Base-by-base conservation (phyloP, 805 yeast species). In the Ogataea wickerhamii region DNA sequence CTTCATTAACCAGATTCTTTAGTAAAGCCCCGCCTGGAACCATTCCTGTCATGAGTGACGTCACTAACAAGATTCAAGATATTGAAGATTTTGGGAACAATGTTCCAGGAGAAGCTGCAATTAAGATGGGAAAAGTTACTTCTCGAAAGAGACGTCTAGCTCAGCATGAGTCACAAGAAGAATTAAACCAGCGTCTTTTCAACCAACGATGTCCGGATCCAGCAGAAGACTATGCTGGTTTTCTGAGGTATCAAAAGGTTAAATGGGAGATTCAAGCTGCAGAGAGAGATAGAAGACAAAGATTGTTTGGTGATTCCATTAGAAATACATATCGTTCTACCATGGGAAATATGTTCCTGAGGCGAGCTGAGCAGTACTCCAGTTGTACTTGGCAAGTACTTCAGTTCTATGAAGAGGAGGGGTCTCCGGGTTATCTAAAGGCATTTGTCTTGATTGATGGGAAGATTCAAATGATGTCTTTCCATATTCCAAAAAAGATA, bases 371-470 rank as follows among this genome's bases (percentile, higher is more conserved):
- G 54, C 74, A 71, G 28, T 79, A 82, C 51, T 83, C 87, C 7
- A 81, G 81, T 6, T 70, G 86, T 0, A 74, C 80, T 22, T 93
- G 99, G 99, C 87, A 88, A 45, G 70, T 93, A 25, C 60, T 93
- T 24, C 88, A 87, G 49, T 79, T 86, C 52, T 74, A 74, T 43
- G 51, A 61, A 7, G 80, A 80, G 28, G 67, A 70, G 1, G 44
- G 58, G 7, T 64, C 58, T 35, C 82, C 87, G 0, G 98, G 97
- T n/a, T 82, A 76, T 35, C 67, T 91, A 21, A 80, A 78, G 41
- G 96, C 85, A 0, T 76, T 70, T 53, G 87, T 81, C 1, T 55
- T 74, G 45, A 78, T 88, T 26, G 78, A 79, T 47, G 81, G 78
- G 10, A 82, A 80, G 51, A 71, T 93, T 17, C 96, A 87, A 55